phyloP scores from a whole-genome alignment of 148 eudicot genomes.

The Fagopyrum esculentum region DNA sequence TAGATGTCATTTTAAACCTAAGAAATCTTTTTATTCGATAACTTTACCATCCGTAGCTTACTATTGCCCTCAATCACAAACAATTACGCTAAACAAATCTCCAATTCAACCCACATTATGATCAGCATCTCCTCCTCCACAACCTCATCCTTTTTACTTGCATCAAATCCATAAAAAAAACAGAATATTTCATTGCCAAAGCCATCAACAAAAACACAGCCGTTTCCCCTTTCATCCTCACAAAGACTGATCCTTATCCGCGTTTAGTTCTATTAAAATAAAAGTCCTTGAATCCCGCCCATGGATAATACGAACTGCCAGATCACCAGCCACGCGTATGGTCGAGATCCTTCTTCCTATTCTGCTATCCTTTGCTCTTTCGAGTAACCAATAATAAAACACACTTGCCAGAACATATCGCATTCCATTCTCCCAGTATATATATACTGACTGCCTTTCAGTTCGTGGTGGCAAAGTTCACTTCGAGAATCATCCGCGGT shows the following conservation, averaged over 20 bases:
- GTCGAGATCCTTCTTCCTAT: slow-evolving; percentile 15
- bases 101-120: slow-evolving; percentile 20
- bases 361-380: slow-evolving; percentile 28
- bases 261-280: background rate
- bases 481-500: background rate
- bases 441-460: background rate
- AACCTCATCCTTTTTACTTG: background rate
- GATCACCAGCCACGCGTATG: slow-evolving; percentile 28
- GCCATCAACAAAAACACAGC: slow-evolving; percentile 16
- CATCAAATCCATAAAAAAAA: background rate
- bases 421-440: background rate
- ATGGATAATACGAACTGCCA: slow-evolving; percentile 10
- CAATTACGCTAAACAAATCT: slow-evolving; percentile 10
- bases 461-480: background rate
- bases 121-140: slow-evolving; percentile 13
- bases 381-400: slow-evolving; percentile 28
- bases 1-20: too few relatives aligned
- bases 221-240: background rate
- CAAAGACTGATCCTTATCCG: background rate
- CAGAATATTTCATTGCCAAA: slow-evolving; percentile 8
- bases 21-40: too few relatives aligned
- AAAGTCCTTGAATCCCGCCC: background rate
- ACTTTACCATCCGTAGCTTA: too few relatives aligned
- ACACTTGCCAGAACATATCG: background rate
- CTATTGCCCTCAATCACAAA: background rate